These are phyloP conservation scores for Cadophora sp. DNA, from an alignment of 2,329 filamentous ascomycete genomes.

Conservation along the genomic window DNA sequence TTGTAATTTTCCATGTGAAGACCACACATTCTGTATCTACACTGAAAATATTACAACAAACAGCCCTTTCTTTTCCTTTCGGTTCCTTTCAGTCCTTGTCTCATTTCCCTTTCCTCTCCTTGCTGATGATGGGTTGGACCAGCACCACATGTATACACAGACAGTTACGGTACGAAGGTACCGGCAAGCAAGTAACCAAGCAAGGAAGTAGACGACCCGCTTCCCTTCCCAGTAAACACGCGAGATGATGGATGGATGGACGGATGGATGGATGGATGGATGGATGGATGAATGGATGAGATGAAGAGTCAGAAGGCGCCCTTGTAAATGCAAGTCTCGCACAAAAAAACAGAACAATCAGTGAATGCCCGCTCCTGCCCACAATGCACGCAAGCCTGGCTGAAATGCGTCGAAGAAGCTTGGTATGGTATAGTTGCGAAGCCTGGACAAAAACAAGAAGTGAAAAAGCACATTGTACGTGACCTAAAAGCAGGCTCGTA, in stretches of 20 bases:
- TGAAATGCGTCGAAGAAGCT: constrained; percentile 42
- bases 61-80: constrained; percentile 12
- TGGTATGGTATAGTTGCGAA: constrained; percentile 40
- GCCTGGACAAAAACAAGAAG: constrained; percentile 34
- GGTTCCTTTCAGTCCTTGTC: neutral
- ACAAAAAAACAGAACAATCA: constrained; percentile 22
- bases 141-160: neutral
- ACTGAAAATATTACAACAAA: constrained; percentile 21
- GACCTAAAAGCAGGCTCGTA: constrained; percentile 15
- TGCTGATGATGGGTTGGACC: neutral
- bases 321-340: constrained; percentile 41
- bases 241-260: constrained; percentile 13
- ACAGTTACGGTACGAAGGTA: constrained; percentile 3
- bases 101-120: neutral
- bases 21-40: constrained; percentile 20
- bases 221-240: constrained; percentile 15
- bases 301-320: constrained; percentile 34
- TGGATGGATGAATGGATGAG: constrained; percentile 7
- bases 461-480: constrained; percentile 25
- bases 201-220: neutral
- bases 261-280: constrained; percentile 7
- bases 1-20: constrained; percentile 14
- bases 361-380: constrained; percentile 36
- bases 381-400: constrained; percentile 42
- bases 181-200: neutral